These are phyloP conservation scores for Penicillium diatomitis DNA, from an alignment of 495 filamentous ascomycete species.

Conservation along the genomic window DNA sequence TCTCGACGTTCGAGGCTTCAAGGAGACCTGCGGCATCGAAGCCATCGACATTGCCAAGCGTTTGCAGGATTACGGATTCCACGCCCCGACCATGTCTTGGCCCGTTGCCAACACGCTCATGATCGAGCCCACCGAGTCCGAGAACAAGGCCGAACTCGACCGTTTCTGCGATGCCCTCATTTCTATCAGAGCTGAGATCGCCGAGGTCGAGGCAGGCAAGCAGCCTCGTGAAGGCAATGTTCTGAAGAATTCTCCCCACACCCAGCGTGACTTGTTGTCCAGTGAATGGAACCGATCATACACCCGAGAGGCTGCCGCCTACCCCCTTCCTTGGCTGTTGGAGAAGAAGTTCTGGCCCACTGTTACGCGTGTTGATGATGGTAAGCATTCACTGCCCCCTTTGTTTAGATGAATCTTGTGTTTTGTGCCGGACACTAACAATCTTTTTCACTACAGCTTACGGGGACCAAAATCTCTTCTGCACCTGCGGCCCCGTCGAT, in stretches of 20 bases:
- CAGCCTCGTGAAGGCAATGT: slow-evolving; percentile 78
- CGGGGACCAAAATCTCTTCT: slow-evolving; percentile 90
- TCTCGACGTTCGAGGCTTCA: slow-evolving; percentile 80
- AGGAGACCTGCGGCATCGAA: slow-evolving; percentile 77
- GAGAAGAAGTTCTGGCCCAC: slow-evolving; percentile 99
- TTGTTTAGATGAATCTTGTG: slow-evolving; percentile 2
- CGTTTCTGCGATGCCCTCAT: slow-evolving; percentile 92
- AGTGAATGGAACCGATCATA: slow-evolving; percentile 71
- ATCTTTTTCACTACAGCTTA: slow-evolving; percentile 47
- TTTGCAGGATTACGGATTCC: slow-evolving; percentile 96
- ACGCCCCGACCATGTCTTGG: slow-evolving; percentile 98
- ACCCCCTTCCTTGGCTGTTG: slow-evolving; percentile 73
- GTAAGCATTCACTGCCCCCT: slow-evolving; percentile 37
- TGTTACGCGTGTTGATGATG: slow-evolving; percentile 83
- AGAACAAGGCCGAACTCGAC: slow-evolving; percentile 89
- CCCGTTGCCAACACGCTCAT: slow-evolving; percentile 94
- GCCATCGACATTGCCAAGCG: slow-evolving; percentile 97
- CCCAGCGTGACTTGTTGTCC: slow-evolving; percentile 66
- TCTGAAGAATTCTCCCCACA: slow-evolving; percentile 86
- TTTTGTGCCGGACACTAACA: slow-evolving; percentile 7
- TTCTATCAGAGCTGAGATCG: slow-evolving; percentile 79
- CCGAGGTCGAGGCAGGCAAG: slow-evolving; percentile 71
- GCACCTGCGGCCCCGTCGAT: slow-evolving; percentile 80
- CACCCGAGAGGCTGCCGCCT: slow-evolving; percentile 74
- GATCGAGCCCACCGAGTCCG: slow-evolving; percentile 97